Conservation (phyloP, 306 rosid species). For the apple (Malus domestica) region ASM211411v1 NC_041797.1:1857001-1857500, state of each 20-base stretch:
- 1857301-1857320: not conserved
- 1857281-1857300: not conserved
- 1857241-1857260: not conserved
- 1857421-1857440: slow-evolving; percentile 62
- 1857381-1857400: slow-evolving; percentile 76
- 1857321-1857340: not conserved
- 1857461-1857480: slow-evolving; percentile 92
- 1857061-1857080: slow-evolving; percentile 56
- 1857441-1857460: slow-evolving; percentile 74
- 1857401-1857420: slow-evolving; percentile 71
- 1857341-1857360: not conserved
- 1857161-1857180: not conserved
- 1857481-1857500: slow-evolving; percentile 74
- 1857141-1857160: not conserved
- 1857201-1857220: not conserved
- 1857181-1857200: not conserved
- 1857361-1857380: slow-evolving; percentile 51
- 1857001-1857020: slow-evolving; percentile 48
- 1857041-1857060: slow-evolving; percentile 87
- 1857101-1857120: slow-evolving; percentile 85
- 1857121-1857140: slow-evolving; percentile 58
- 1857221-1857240: not conserved
- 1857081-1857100: slow-evolving; percentile 50
- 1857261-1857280: not conserved
- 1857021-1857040: slow-evolving; percentile 94